phyloP scores from a whole-genome alignment of 352 stramenopile genomes.

The Globisporangium echinulatum region DNA sequence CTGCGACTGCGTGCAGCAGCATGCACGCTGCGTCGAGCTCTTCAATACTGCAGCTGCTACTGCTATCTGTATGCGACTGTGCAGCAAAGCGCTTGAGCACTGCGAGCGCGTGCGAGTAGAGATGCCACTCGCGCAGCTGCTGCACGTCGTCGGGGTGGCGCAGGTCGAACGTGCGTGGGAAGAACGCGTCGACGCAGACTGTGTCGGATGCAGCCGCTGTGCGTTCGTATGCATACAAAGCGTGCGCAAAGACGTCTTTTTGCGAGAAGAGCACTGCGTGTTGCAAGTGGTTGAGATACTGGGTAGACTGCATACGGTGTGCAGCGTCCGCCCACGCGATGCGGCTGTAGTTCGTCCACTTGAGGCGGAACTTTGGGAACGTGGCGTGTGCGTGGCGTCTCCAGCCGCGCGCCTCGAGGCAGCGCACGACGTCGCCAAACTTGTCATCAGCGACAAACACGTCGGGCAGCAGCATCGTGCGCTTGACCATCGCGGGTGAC shows the following conservation, averaged over 20 bases:
- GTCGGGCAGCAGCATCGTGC: not conserved
- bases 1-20: conserved; percentile 4
- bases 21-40: conserved; percentile 1
- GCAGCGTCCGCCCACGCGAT: conserved; percentile 41
- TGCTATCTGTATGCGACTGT: not conserved
- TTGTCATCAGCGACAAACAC: conserved; percentile 57
- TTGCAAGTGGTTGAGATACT: conserved; percentile 69
- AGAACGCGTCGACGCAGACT: conserved; percentile 34
- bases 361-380: conserved; percentile 53
- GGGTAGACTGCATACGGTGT: conserved; percentile 15
- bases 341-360: conserved; percentile 68
- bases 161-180: conserved; percentile 43
- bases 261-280: conserved; percentile 53
- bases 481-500: too few relatives aligned
- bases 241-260: conserved; percentile 44
- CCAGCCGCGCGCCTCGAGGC: conserved; percentile 35
- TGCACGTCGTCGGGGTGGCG: conserved; percentile 3
- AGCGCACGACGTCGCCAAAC: conserved; percentile 40
- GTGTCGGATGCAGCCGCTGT: not conserved
- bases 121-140: conserved; percentile 32
- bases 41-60: not conserved
- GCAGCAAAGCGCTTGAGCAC: conserved; percentile 25
- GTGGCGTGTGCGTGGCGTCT: conserved; percentile 41
- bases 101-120: conserved; percentile 41
- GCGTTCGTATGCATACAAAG: conserved; percentile 24